phyloP scores from a whole-genome alignment of 352 stramenopile genomes.

The Phytopythium boreale region DNA sequence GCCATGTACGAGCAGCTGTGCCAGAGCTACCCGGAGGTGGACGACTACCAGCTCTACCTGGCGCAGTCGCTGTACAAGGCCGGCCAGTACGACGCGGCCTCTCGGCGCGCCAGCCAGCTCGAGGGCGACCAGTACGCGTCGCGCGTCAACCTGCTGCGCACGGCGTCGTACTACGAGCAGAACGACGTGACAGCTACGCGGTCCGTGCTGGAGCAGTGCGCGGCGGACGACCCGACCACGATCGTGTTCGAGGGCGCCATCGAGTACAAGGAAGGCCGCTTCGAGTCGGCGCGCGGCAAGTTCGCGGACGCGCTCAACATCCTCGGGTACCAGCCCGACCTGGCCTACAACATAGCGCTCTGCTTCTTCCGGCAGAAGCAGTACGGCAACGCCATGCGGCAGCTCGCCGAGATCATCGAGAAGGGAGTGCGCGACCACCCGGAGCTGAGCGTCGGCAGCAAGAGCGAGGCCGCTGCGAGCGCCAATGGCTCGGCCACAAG shows the following conservation, averaged over 20 bases:
- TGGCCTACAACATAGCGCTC: conserved; percentile 95
- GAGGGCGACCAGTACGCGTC: conserved; percentile 87
- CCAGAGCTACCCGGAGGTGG: conserved; percentile 90
- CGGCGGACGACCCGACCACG: conserved; percentile 91
- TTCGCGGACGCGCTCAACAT: conserved; percentile 93
- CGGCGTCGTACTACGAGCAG: conserved; percentile 95
- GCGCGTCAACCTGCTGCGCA: conserved; percentile 83
- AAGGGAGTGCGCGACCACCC: conserved; percentile 89
- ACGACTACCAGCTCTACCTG: conserved; percentile 96
- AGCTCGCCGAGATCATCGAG: conserved; percentile 94
- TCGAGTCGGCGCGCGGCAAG: conserved; percentile 83
- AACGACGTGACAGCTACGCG: conserved; percentile 92
- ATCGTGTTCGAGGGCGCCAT: conserved; percentile 83
- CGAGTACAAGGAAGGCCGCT: conserved; percentile 88
- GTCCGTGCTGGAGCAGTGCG: conserved; percentile 90
- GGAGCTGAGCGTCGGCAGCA: conserved; percentile 92
- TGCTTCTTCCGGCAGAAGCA: conserved; percentile 94
- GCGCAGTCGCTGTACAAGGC: conserved; percentile 95
- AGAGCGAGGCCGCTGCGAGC: conserved; percentile 79
- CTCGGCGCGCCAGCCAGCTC: conserved; percentile 76
- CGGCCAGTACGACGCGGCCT: conserved; percentile 76
- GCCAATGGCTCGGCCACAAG: background rate
- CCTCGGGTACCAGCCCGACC: conserved; percentile 90
- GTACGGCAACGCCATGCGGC: conserved; percentile 89
- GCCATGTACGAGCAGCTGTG: conserved; percentile 95